phyloP scores from a whole-genome alignment of 192 early-diverging fungal genomes.

The Rhizophagus sp. region DNA sequence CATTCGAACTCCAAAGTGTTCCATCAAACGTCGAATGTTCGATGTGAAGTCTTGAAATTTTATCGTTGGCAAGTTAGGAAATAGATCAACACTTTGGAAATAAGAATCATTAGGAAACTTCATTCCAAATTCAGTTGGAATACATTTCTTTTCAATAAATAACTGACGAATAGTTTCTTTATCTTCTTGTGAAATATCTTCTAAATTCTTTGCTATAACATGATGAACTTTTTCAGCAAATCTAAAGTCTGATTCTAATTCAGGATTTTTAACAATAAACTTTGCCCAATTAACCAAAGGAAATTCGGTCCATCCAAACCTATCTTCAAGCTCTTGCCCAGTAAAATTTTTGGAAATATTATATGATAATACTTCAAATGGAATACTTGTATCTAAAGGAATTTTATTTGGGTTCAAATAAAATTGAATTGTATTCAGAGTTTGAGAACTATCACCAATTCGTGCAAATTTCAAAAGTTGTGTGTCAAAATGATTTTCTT shows the following conservation, averaged over 20 bases:
- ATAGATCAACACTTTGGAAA: slow-evolving; percentile 76
- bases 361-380: slow-evolving; percentile 1
- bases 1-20: slow-evolving; percentile 73
- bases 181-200: slow-evolving; percentile 34
- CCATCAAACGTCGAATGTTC: slow-evolving; percentile 53
- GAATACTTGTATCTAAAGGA: not conserved
- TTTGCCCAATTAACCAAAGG: not conserved
- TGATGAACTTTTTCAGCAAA: slow-evolving; percentile 72
- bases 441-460: slow-evolving; percentile 42
- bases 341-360: not conserved
- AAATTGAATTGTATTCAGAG: slow-evolving; percentile 55
- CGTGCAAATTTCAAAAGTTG: slow-evolving; percentile 53
- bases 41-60: slow-evolving; percentile 52
- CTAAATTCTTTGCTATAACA: slow-evolving; percentile 53
- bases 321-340: not conserved
- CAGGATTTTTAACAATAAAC: not conserved
- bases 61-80: slow-evolving; percentile 81
- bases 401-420: slow-evolving; percentile 50
- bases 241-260: slow-evolving; percentile 36
- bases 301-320: slow-evolving; percentile 17
- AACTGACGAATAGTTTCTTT: slow-evolving; percentile 35
- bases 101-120: slow-evolving; percentile 69
- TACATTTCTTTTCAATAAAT: slow-evolving; percentile 53
- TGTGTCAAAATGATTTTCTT: slow-evolving; percentile 36
- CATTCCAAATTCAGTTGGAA: slow-evolving; percentile 72